These are phyloP conservation scores for Penicillium longicatenatum DNA, from an alignment of 495 filamentous ascomycete species.

Conservation along the genomic window DNA sequence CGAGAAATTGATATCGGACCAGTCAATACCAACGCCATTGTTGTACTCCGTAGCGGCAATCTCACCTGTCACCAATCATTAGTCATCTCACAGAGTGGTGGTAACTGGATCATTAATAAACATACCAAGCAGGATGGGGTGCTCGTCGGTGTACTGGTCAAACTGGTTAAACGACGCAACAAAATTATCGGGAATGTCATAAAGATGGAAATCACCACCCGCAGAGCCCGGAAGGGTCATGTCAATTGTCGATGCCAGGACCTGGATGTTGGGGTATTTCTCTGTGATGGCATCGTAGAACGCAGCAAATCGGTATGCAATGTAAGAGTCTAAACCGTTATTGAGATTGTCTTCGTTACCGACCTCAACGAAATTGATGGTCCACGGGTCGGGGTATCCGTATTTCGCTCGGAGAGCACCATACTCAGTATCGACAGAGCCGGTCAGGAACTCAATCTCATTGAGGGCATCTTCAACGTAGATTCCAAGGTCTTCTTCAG, in stretches of 20 bases:
- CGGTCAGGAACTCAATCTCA: slow-evolving; percentile 58
- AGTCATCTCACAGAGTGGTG: background rate
- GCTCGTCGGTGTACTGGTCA: slow-evolving; percentile 42
- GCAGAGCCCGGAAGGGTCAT: slow-evolving; percentile 38
- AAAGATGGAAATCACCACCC: slow-evolving; percentile 52
- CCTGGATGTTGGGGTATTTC: slow-evolving; percentile 52
- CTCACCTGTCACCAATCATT: slow-evolving; percentile 38
- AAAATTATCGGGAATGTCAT: slow-evolving; percentile 52
- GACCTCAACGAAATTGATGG: slow-evolving; percentile 50
- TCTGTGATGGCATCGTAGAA: slow-evolving; percentile 51
- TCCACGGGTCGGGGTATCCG: slow-evolving; percentile 51
- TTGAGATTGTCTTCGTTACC: slow-evolving; percentile 59
- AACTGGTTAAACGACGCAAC: slow-evolving; percentile 56
- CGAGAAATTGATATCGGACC: slow-evolving; percentile 32
- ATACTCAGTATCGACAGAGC: slow-evolving; percentile 38
- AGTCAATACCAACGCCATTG: slow-evolving; percentile 32
- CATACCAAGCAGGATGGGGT: slow-evolving; percentile 52
- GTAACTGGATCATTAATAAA: slow-evolving; percentile 11
- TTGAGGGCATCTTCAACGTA: slow-evolving; percentile 62
- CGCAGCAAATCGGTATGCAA: slow-evolving; percentile 43
- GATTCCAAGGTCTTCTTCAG: slow-evolving; percentile 31
- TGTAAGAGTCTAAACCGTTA: slow-evolving; percentile 39
- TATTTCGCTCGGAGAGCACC: slow-evolving; percentile 48
- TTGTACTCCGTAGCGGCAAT: slow-evolving; percentile 52
- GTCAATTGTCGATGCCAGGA: slow-evolving; percentile 46